Conservation (phyloP, 768 basidiomycete genomes). For the Cyathus striatus region DNA sequence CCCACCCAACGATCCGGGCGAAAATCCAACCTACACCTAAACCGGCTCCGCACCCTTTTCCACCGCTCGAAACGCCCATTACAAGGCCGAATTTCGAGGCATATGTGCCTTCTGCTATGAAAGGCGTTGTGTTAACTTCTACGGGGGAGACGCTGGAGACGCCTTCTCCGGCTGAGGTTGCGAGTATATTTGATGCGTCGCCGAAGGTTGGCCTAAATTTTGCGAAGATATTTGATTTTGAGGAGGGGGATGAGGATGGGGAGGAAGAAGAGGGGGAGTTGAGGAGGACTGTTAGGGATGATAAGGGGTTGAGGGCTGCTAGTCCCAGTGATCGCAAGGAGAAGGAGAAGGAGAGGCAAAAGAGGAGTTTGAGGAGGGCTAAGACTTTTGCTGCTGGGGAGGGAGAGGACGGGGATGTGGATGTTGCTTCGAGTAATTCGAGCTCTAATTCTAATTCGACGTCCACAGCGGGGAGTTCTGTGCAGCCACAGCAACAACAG, state of each 20-base stretch:
- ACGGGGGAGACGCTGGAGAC: slow-evolving; percentile 74
- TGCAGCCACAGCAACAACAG: too few relatives aligned
- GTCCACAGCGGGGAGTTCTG: too few relatives aligned
- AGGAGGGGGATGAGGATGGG: slow-evolving; percentile 31
- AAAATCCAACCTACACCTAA: slow-evolving; percentile 14
- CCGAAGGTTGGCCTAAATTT: slow-evolving; percentile 74
- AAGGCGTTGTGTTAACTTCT: slow-evolving; percentile 73
- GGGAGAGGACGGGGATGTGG: slow-evolving; percentile 7
- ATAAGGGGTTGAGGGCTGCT: slow-evolving; percentile 34
- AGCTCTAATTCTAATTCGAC: too few relatives aligned
- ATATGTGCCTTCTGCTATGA: slow-evolving; percentile 53
- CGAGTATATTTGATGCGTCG: slow-evolving; percentile 60
- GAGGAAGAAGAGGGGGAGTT: slow-evolving; percentile 29
- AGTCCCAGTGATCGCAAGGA: slow-evolving; percentile 44
- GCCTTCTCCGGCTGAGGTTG: slow-evolving; percentile 62
- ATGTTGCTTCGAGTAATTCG: too few relatives aligned
- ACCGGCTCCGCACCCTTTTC: slow-evolving; percentile 13
- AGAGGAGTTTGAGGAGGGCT: slow-evolving; percentile 12
- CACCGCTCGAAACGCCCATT: slow-evolving; percentile 49
- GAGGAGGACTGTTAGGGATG: slow-evolving; percentile 29
- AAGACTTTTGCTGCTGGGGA: slow-evolving; percentile 12
- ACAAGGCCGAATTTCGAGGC: slow-evolving; percentile 30
- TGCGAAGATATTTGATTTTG: slow-evolving; percentile 72
- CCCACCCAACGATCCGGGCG: neutral
- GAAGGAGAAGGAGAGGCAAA: slow-evolving; percentile 24